These are phyloP conservation scores for Curvularia spicifera DNA, from an alignment of 2,329 filamentous ascomycete genomes.

Conservation along the genomic window DNA sequence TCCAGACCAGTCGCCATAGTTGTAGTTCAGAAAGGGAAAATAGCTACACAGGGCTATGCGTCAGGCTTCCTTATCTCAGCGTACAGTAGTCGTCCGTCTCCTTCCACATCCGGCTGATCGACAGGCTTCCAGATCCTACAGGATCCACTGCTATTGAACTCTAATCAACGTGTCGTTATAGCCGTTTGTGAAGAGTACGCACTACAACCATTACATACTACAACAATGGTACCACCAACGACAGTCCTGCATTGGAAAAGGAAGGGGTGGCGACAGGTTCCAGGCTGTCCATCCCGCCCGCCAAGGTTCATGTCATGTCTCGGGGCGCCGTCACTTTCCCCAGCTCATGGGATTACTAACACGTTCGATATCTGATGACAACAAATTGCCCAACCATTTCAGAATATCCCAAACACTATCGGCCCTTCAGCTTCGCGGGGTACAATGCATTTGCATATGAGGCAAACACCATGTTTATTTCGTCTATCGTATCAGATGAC, in stretches of 20 bases:
- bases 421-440: constrained; percentile 17
- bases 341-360: neutral
- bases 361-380: constrained; percentile 7
- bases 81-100: constrained; percentile 5
- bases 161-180: neutral
- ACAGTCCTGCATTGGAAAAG: neutral
- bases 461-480: neutral
- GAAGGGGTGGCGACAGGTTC: too few species aligned
- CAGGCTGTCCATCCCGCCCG: too few species aligned
- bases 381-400: constrained; percentile 17
- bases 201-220: too few species aligned
- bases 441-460: constrained; percentile 3
- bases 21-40: neutral
- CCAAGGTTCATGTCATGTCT: too few species aligned
- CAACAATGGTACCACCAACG: neutral
- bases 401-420: constrained; percentile 9
- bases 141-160: constrained; percentile 1
- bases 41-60: constrained; percentile 5
- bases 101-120: neutral
- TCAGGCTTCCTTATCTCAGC: constrained; percentile 4
- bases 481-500: neutral
- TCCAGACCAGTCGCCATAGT: constrained; percentile 6
- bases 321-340: too few species aligned
- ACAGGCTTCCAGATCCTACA: constrained; percentile 3
- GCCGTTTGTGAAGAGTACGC: too few species aligned